These are phyloP conservation scores for Orbilia ellipsospora DNA, from an alignment of 2,329 filamentous ascomycete genomes.

Conservation along the genomic window DNA sequence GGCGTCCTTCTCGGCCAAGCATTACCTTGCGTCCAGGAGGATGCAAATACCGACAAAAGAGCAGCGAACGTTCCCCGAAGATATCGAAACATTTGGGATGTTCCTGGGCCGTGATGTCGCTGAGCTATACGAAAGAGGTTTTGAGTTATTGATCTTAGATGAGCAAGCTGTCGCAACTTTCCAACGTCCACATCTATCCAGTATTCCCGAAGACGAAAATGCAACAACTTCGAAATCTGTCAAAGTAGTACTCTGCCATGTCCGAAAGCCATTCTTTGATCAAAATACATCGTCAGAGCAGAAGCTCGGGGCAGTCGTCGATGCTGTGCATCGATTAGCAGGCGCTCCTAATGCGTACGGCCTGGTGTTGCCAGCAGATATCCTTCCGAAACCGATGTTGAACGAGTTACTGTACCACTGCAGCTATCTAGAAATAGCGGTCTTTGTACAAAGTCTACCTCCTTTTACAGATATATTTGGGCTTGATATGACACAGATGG, in stretches of 20 bases:
- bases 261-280: constrained; percentile 45
- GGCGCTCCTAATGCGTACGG: constrained; percentile 40
- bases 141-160: constrained; percentile 48
- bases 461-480: constrained; percentile 52
- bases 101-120: constrained; percentile 31
- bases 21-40: constrained; percentile 31
- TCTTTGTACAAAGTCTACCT: constrained; percentile 46
- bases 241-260: constrained; percentile 39
- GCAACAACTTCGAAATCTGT: constrained; percentile 12
- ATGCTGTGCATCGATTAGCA: constrained; percentile 49
- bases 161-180: constrained; percentile 39
- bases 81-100: constrained; percentile 45
- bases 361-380: constrained; percentile 37
- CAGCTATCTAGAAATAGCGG: constrained; percentile 29
- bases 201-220: constrained; percentile 46
- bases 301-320: constrained; percentile 43
- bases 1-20: constrained; percentile 34
- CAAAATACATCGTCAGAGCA: constrained; percentile 38
- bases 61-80: constrained; percentile 25
- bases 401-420: constrained; percentile 51
- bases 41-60: constrained; percentile 24
- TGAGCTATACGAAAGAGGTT: constrained; percentile 42
- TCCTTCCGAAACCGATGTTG: constrained; percentile 44
- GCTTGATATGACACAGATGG: constrained; percentile 61
- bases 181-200: constrained; percentile 39